Conservation (phyloP, 306 rosid genomes). For the Prunus armeniaca region DNA sequence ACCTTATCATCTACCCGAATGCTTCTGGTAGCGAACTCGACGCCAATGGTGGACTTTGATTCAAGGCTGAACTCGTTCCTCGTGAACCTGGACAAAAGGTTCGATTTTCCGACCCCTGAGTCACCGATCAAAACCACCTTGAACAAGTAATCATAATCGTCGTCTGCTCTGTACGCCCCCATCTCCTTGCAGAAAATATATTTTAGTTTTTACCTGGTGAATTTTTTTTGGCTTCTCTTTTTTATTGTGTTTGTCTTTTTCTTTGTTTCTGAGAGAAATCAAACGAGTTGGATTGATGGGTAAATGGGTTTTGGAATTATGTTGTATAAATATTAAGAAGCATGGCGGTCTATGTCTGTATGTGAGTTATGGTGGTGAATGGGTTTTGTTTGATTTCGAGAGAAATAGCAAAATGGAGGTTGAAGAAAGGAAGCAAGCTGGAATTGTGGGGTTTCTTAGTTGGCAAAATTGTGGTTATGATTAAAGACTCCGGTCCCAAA, state of each 20-base stretch:
- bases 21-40: conserved; percentile 89
- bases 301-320: not conserved
- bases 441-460: conserved; percentile 21
- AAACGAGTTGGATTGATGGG: not conserved
- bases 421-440: conserved; percentile 26
- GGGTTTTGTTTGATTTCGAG: conserved; percentile 25
- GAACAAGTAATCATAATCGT: conserved; percentile 78
- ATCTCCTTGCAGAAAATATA: conserved; percentile 30
- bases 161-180: conserved; percentile 81
- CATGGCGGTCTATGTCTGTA: not conserved
- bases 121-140: conserved; percentile 86
- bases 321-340: not conserved
- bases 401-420: conserved; percentile 22
- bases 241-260: not conserved
- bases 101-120: conserved; percentile 87
- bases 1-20: conserved; percentile 76
- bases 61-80: conserved; percentile 74
- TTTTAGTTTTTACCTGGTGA: not conserved
- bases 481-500: conserved; percentile 1
- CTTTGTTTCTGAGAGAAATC: not conserved
- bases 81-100: conserved; percentile 75
- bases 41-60: conserved; percentile 88
- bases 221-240: not conserved
- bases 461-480: conserved; percentile 4
- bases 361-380: not conserved